These are phyloP conservation scores for Leccinum imitatum DNA, from an alignment of 768 basidiomycete genomes.

Conservation along the genomic window DNA sequence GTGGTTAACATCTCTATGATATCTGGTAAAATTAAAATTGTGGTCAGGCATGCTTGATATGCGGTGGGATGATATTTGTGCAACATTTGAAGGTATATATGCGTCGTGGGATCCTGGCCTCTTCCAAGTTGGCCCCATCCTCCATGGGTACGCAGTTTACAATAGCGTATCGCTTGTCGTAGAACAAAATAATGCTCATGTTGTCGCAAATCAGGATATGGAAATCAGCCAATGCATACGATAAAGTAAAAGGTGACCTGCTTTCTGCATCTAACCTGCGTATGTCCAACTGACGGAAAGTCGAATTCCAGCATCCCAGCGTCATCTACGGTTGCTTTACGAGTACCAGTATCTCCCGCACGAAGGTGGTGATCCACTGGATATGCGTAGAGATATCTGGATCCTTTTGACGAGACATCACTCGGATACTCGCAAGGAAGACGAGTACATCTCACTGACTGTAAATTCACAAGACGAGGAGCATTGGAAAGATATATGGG, in stretches of 20 bases:
- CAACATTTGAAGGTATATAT: constrained; percentile 77
- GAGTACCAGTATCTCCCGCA: constrained; percentile 5
- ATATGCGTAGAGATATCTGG: constrained; percentile 60
- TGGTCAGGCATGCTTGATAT: constrained; percentile 51
- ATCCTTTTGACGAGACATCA: constrained; percentile 79
- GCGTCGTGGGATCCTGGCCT: constrained; percentile 81
- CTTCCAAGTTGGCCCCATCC: constrained; percentile 47
- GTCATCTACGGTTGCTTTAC: constrained; percentile 43
- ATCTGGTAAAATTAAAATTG: not conserved
- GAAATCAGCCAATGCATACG: constrained; percentile 46
- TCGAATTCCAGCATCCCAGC: constrained; percentile 36
- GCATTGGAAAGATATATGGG: constrained; percentile 24
- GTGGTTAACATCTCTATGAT: not conserved
- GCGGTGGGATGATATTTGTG: constrained; percentile 75
- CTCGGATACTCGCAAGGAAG: constrained; percentile 50
- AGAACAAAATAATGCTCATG: not conserved
- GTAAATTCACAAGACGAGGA: constrained; percentile 44
- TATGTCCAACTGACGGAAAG: not conserved
- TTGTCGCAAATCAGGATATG: constrained; percentile 24
- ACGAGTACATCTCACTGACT: constrained; percentile 67
- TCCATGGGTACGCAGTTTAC: constrained; percentile 63
- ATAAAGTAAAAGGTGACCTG: constrained; percentile 33
- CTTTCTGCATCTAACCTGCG: constrained; percentile 13
- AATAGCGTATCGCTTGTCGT: not conserved
- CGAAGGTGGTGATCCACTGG: not conserved